phyloP scores from a whole-genome alignment of 2,329 filamentous ascomycete genomes.

The Pseudogymnoascus sp. region DNA sequence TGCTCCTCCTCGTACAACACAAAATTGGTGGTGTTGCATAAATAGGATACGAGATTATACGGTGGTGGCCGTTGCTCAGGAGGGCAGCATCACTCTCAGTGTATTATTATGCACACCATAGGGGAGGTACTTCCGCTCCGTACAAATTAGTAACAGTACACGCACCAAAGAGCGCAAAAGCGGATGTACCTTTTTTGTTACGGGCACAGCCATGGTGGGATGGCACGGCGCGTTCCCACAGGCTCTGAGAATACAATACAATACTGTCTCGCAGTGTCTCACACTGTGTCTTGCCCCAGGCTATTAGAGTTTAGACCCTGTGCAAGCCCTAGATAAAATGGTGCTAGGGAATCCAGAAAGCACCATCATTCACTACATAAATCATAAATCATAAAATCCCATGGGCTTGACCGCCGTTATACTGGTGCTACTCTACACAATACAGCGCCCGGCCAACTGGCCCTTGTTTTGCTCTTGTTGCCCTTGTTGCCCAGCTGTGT shows the following conservation, averaged over 20 bases:
- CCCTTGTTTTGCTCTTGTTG: not conserved
- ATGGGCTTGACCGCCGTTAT: not conserved
- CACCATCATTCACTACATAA: not conserved
- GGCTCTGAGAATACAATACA: not conserved
- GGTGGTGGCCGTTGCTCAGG: not conserved
- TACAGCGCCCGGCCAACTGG: not conserved
- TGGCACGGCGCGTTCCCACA: conserved; percentile 6
- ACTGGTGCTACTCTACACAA: not conserved
- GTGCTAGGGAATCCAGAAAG: not conserved
- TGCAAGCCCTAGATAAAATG: not conserved
- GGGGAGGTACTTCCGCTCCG: not conserved
- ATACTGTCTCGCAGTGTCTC: not conserved
- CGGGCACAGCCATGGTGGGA: not conserved
- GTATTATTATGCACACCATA: not conserved
- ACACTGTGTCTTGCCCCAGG: not conserved
- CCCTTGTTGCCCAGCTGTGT: not conserved
- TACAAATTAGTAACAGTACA: not conserved
- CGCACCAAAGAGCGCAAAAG: not conserved
- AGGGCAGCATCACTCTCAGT: not conserved
- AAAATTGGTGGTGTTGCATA: conserved; percentile 5
- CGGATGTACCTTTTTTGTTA: not conserved
- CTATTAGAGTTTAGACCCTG: conserved; percentile 6
- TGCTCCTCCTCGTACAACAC: not conserved
- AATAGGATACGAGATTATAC: conserved; percentile 2
- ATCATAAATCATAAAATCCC: not conserved